These are phyloP conservation scores for Ulmus americana DNA, from an alignment of 331 rosid species.

Conservation along the genomic window DNA sequence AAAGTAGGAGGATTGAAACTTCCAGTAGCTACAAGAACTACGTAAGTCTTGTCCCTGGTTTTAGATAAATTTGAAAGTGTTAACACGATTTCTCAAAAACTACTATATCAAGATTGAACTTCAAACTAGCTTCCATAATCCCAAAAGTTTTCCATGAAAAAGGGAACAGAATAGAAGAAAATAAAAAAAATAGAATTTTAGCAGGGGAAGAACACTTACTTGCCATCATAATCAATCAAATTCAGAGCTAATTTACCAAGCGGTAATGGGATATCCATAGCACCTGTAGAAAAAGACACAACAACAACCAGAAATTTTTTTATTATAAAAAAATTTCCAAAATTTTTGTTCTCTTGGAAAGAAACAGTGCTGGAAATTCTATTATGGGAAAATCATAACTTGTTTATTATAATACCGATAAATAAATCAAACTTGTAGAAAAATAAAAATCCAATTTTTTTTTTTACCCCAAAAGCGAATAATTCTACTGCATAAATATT, in stretches of 20 bases:
- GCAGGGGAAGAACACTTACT: constrained; percentile 32
- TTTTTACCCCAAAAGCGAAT: too few species aligned
- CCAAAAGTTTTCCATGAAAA: neutral
- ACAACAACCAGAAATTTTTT: too few species aligned
- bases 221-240: constrained; percentile 31
- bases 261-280: constrained; percentile 53
- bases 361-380: too few species aligned
- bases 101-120: neutral
- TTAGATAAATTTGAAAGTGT: constrained; percentile 4
- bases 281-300: constrained; percentile 11
- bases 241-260: constrained; percentile 49
- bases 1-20: constrained; percentile 97
- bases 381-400: too few species aligned
- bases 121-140: neutral
- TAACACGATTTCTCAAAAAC: neutral
- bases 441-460: too few species aligned
- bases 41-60: constrained; percentile 50
- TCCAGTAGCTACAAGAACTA: constrained; percentile 74
- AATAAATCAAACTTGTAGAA: too few species aligned
- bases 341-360: too few species aligned
- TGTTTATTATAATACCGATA: too few species aligned
- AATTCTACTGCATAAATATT: too few species aligned
- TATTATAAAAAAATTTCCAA: too few species aligned
- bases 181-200: neutral
- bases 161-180: neutral